A percentile compares a stretch with the other conserved stretches of the same genome.
Evolutionary conservation across 805 yeast genomes (phyloP).

Genomic region (Henningerozyma blattae): DNA sequence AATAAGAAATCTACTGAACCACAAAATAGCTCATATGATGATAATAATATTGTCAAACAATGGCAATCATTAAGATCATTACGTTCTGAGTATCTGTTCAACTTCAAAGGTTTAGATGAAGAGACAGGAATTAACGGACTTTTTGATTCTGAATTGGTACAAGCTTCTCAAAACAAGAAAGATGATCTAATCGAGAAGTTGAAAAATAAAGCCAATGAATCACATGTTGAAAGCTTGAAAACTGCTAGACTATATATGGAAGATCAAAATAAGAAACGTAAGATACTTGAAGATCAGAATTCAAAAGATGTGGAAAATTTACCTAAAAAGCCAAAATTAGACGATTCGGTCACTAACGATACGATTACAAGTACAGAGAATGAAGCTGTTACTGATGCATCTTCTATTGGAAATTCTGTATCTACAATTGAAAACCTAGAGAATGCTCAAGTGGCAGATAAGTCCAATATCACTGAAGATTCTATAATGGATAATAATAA

Average conservation of each 20-base stretch:
- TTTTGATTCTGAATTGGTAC: constrained; percentile 19
- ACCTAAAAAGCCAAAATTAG: constrained; percentile 6
- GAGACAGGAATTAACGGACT: constrained; percentile 28
- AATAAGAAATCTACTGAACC: not conserved
- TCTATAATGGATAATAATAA: too few species aligned
- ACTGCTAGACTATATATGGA: constrained; percentile 13
- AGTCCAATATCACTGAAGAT: not conserved
- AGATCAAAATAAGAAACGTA: constrained; percentile 7
- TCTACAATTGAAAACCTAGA: too few species aligned
- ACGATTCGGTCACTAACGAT: not conserved
- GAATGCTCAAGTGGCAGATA: not conserved
- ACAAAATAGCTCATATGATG: constrained; percentile 4
- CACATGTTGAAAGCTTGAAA: constrained; percentile 11
- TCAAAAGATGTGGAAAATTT: too few species aligned
- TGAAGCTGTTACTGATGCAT: not conserved
- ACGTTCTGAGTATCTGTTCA: constrained; percentile 26
- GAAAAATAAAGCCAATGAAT: constrained; percentile 6
- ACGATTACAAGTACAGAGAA: too few species aligned
- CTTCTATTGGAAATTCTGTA: not conserved
- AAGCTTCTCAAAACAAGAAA: constrained; percentile 6
- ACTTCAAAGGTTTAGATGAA: constrained; percentile 27
- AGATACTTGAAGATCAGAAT: constrained; percentile 10
- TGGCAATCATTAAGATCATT: constrained; percentile 36
- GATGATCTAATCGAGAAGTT: constrained; percentile 4
- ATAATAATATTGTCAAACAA: constrained; percentile 16